Base-by-base conservation (phyloP, 306 rosid species). In the Malus orientalis region DNA sequence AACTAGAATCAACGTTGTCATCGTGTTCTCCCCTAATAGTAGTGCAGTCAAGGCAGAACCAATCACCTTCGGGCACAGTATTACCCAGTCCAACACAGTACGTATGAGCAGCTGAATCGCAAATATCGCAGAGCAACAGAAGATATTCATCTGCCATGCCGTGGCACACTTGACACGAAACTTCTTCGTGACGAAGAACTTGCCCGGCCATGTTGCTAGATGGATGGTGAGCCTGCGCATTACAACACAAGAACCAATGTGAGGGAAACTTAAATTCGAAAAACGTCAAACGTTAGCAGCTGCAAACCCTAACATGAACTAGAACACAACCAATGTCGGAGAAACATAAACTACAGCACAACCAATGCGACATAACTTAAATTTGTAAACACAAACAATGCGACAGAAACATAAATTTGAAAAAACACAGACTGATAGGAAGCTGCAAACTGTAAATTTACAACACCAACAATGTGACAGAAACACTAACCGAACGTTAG, bases 21-120 rank as follows among this genome's bases (percentile, higher is more conserved):
- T 49, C 69, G 64, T 63, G 73, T 62, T 77, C 79, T 70, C 81
- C 83, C 69, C 78, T 80, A 29, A 76, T 29, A 42, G 78, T 36
- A 49, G 85, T 69, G 78, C 97, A 91, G 62, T 87, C 90, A 53
- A 38, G 85, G 76, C 97, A 91, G 87, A 85, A 91, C 97, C 97
- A 94, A 85, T 94, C 97, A 51, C 90, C 96, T 81, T 94, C 93
- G 2, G 98, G 97, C 44, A 90, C 85, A 18, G 84, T 84, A 61
- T 71, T 38, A 29, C 97, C 98, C 30, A 91, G 79, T 80, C 97
- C 98, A 80, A 85, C 90, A 59, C 98, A 93, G 67, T 77, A 93
- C 11, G 98, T 82, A 78, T 93, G 97, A 55, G 97, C 81, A 73
- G 91, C 90, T 18, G 88, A 72, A 53, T 87, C 91, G 55, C 96